Evolutionary conservation across 176 grass and related monocot species (phyloP).

Genomic region (Phyllostachys edulis): DNA sequence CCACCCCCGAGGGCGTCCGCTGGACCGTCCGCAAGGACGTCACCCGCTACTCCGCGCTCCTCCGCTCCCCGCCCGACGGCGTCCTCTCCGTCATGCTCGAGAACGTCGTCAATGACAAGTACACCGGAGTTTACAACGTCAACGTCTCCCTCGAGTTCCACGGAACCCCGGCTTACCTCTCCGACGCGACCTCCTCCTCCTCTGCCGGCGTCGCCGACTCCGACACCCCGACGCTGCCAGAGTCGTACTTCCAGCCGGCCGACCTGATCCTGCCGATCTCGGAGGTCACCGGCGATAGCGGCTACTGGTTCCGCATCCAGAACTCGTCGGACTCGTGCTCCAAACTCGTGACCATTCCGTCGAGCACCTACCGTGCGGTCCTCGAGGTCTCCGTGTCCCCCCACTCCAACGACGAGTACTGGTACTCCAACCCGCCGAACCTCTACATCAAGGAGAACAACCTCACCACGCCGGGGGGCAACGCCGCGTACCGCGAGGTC

Average conservation of each 20-base stretch:
- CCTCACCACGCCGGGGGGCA: slow-evolving; percentile 65
- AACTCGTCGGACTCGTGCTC: slow-evolving; percentile 47
- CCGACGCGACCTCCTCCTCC: neutral
- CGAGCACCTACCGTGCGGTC: slow-evolving; percentile 68
- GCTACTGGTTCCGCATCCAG: slow-evolving; percentile 88
- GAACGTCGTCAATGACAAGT: slow-evolving; percentile 79
- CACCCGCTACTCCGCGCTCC: slow-evolving; percentile 55
- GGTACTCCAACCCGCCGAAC: slow-evolving; percentile 92
- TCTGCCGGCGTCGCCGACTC: neutral
- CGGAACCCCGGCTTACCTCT: slow-evolving; percentile 23
- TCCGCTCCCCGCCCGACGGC: slow-evolving; percentile 48
- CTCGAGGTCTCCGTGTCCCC: slow-evolving; percentile 82
- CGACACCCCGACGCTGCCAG: neutral
- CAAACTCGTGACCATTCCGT: slow-evolving; percentile 48
- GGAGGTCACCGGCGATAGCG: slow-evolving; percentile 26
- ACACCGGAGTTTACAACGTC: slow-evolving; percentile 77
- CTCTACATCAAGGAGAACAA: slow-evolving; percentile 80
- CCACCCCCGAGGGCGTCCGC: slow-evolving; percentile 57
- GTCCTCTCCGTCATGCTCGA: slow-evolving; percentile 83
- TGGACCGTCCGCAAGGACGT: slow-evolving; percentile 85
- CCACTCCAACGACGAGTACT: slow-evolving; percentile 86
- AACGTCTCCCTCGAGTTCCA: slow-evolving; percentile 77
- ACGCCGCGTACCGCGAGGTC: slow-evolving; percentile 81
- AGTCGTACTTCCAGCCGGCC: slow-evolving; percentile 45
- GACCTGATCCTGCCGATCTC: slow-evolving; percentile 79